Conservation (phyloP, 176 grass and related monocot species). For the Phoenix dactylifera region DNA sequence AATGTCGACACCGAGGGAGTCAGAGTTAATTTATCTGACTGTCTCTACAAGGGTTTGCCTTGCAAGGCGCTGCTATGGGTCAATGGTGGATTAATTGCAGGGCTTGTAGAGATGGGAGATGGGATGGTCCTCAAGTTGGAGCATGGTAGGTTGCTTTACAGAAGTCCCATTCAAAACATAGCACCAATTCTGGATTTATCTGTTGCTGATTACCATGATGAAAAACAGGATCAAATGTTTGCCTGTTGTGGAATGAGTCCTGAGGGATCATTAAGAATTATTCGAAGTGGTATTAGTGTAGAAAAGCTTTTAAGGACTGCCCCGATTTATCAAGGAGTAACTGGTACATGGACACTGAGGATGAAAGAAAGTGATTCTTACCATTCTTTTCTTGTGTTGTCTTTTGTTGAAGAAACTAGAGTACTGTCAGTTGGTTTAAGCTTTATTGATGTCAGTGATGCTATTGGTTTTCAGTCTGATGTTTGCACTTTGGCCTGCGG, state of each 20-base stretch:
- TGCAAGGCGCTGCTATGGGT: slow-evolving; percentile 75
- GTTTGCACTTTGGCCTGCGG: slow-evolving; percentile 97
- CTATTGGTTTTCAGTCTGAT: slow-evolving; percentile 72
- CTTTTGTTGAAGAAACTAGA: slow-evolving; percentile 98
- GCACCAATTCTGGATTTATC: slow-evolving; percentile 90
- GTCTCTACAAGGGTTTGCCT: slow-evolving; percentile 49
- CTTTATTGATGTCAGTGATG: slow-evolving; percentile 92
- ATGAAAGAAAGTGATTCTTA: slow-evolving; percentile 79
- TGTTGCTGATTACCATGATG: slow-evolving; percentile 78
- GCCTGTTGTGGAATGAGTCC: slow-evolving; percentile 95
- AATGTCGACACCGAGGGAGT: slow-evolving; percentile 46
- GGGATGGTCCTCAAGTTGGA: slow-evolving; percentile 79
- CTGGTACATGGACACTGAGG: slow-evolving; percentile 82
- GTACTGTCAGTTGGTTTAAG: slow-evolving; percentile 90
- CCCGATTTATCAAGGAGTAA: slow-evolving; percentile 80
- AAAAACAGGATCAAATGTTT: slow-evolving; percentile 97
- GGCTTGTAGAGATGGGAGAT: slow-evolving; percentile 94
- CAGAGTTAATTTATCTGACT: slow-evolving; percentile 48
- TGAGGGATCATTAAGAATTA: slow-evolving; percentile 74
- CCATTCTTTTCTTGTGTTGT: slow-evolving; percentile 95
- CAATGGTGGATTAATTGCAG: slow-evolving; percentile 58
- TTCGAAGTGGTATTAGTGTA: slow-evolving; percentile 88
- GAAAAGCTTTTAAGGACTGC: slow-evolving; percentile 80
- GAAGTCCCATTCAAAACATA: slow-evolving; percentile 84
- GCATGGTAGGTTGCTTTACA: slow-evolving; percentile 50